Conservation (phyloP, 2,329 filamentous ascomycete species). For the Thermomyces lanuginosus region DNA sequence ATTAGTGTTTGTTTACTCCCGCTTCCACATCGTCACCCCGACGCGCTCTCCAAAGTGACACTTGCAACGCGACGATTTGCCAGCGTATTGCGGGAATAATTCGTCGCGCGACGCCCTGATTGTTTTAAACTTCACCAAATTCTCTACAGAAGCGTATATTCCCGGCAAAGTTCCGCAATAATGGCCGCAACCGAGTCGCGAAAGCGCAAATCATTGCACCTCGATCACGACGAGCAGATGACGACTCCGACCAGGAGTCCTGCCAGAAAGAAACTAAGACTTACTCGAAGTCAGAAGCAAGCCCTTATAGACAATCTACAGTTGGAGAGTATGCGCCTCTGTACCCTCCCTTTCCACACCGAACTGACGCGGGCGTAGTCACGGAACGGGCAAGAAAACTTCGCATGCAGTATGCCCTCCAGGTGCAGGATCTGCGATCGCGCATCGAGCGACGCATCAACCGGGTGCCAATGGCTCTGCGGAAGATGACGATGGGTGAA, state of each 20-base stretch:
- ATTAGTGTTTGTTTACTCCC: no score
- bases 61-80: no score
- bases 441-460: slow-evolving; percentile 88
- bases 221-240: slow-evolving; percentile 21
- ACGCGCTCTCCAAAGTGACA: no score
- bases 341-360: slow-evolving; percentile 7
- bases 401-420: slow-evolving; percentile 73
- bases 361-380: slow-evolving; percentile 36
- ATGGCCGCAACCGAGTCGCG: slow-evolving; percentile 21
- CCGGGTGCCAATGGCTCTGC: slow-evolving; percentile 64
- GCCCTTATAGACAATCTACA: slow-evolving; percentile 78
- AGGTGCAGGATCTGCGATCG: slow-evolving; percentile 68
- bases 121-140: no score
- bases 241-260: slow-evolving; percentile 39
- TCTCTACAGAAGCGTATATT: not conserved
- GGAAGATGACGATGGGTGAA: slow-evolving; percentile 69
- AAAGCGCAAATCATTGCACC: slow-evolving; percentile 27
- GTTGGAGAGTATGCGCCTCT: slow-evolving; percentile 54
- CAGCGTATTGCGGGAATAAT: no score
- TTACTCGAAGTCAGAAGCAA: slow-evolving; percentile 62
- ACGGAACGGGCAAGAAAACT: slow-evolving; percentile 76
- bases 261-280: slow-evolving; percentile 44
- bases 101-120: no score
- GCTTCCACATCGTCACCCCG: no score
- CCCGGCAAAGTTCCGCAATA: slow-evolving; percentile 4